A percentile compares a stretch with the other conserved stretches of the same genome.
Conservation (phyloP, 768 basidiomycete genomes). For the Kwoniella europaea region DNA sequence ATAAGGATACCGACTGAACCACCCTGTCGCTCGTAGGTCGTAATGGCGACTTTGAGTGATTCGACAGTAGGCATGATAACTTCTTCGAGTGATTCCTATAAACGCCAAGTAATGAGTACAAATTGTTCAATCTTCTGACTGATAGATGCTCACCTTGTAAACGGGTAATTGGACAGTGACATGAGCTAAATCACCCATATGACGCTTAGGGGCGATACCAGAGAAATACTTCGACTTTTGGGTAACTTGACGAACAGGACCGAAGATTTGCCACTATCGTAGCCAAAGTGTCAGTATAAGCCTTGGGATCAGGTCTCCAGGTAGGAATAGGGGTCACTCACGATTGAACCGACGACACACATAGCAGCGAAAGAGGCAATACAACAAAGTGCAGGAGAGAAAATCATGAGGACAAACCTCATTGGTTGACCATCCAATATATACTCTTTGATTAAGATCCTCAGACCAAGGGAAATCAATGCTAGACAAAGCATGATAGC, state of each 20-base stretch:
- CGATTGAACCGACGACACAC: conserved; percentile 58
- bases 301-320: neutral
- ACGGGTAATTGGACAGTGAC: conserved; percentile 75
- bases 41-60: conserved; percentile 82
- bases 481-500: conserved; percentile 46
- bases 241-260: conserved; percentile 82
- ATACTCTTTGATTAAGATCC: conserved; percentile 67
- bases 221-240: conserved; percentile 85
- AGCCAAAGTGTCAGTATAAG: no score
- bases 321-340: conserved; percentile 28
- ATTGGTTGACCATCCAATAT: conserved; percentile 68
- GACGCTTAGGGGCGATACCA: conserved; percentile 47
- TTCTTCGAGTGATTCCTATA: conserved; percentile 59
- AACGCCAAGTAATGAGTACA: neutral
- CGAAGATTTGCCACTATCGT: conserved; percentile 60
- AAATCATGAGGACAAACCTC: conserved; percentile 71
- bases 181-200: conserved; percentile 46
- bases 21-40: conserved; percentile 89
- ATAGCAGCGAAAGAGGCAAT: conserved; percentile 59
- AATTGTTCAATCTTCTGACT: no score
- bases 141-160: conserved; percentile 65
- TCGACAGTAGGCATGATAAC: conserved; percentile 66
- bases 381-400: conserved; percentile 75
- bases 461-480: conserved; percentile 45
- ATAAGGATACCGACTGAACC: conserved; percentile 78